Evolutionary conservation across 2,329 filamentous ascomycete genomes (phyloP).

Genomic region (Endoconidiophora polonica): DNA sequence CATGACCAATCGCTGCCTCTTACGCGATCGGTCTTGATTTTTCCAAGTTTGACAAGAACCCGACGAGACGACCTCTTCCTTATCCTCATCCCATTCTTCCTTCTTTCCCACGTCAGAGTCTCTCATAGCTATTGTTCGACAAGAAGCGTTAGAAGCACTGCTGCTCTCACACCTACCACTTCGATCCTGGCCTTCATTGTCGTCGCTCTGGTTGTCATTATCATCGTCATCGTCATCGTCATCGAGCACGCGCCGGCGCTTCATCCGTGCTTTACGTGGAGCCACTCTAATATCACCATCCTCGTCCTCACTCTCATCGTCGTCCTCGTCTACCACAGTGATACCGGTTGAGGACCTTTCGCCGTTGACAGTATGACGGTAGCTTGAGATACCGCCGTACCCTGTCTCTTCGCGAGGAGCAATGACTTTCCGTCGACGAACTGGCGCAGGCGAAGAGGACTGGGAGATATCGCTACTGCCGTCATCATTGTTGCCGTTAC

Average conservation of each 20-base stretch:
- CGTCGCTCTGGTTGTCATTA: neutral
- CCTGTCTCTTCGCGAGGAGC: neutral
- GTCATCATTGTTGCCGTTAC: too few species aligned
- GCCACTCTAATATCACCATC: neutral
- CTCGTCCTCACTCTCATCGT: neutral
- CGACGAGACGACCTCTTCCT: too few species aligned
- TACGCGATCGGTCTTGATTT: neutral
- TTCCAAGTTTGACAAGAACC: too few species aligned
- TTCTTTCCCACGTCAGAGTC: neutral
- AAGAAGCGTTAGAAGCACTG: neutral
- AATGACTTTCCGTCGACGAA: neutral
- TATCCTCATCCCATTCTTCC: neutral
- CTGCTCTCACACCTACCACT: neutral
- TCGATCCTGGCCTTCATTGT: neutral
- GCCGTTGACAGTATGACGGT: neutral
- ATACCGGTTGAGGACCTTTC: too few species aligned
- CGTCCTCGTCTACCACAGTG: neutral
- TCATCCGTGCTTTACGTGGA: neutral
- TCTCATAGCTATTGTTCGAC: neutral
- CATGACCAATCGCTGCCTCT: neutral
- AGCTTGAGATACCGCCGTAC: neutral
- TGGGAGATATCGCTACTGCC: neutral
- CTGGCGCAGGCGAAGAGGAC: neutral
- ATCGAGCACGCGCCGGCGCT: neutral
- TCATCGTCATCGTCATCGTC: neutral